Evolutionary conservation across 176 grass and related monocot genomes (phyloP).

Genomic region (Oryza meyeriana): DNA sequence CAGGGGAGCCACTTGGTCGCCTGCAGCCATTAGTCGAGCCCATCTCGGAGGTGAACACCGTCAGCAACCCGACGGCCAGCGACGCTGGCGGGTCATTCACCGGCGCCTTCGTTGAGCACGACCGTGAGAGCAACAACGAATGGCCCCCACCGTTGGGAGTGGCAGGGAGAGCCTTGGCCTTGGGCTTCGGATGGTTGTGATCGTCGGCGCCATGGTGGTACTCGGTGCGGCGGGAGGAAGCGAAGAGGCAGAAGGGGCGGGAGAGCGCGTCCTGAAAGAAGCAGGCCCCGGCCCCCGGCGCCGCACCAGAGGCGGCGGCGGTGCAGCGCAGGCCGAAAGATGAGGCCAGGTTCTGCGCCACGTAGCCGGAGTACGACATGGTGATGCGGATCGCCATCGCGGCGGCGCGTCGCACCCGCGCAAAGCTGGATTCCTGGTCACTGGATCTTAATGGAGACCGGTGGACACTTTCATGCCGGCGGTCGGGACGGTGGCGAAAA

Average conservation of each 20-base stretch:
- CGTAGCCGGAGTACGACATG: slow-evolving; percentile 75
- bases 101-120: slow-evolving; percentile 6
- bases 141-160: background rate
- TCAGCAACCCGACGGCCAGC: slow-evolving; percentile 53
- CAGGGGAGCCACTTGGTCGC: slow-evolving; percentile 87
- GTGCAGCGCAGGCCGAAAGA: slow-evolving; percentile 67
- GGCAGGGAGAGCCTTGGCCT: slow-evolving; percentile 10
- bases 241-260: slow-evolving; percentile 54
- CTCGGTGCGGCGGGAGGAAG: slow-evolving; percentile 38
- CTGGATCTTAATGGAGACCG: slow-evolving; percentile 23
- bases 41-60: slow-evolving; percentile 38
- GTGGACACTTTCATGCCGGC: background rate
- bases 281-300: slow-evolving; percentile 35
- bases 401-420: slow-evolving; percentile 7
- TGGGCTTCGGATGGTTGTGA: slow-evolving; percentile 41
- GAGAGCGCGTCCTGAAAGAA: slow-evolving; percentile 59
- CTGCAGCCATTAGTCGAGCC: too few relatives aligned
- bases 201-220: slow-evolving; percentile 24
- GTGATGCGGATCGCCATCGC: slow-evolving; percentile 95
- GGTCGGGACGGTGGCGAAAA: slow-evolving; percentile 4
- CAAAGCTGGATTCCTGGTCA: background rate
- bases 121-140: slow-evolving; percentile 25
- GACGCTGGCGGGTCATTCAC: slow-evolving; percentile 23
- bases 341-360: slow-evolving; percentile 69
- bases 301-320: slow-evolving; percentile 29